These are phyloP conservation scores for Xylariales sp. DNA, from an alignment of 2,329 filamentous ascomycete species.

Conservation along the genomic window DNA sequence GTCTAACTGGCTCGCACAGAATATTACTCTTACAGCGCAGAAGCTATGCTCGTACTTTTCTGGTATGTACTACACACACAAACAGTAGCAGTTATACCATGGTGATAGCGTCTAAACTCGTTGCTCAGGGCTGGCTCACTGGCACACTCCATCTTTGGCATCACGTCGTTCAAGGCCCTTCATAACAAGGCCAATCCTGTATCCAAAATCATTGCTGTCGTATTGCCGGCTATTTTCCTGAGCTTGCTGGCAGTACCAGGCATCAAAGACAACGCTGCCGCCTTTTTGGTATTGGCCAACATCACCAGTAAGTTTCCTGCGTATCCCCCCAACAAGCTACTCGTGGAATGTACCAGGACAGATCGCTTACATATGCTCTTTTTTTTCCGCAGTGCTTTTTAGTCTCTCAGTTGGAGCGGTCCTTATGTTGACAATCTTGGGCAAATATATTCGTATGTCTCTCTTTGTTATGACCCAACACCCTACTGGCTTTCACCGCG, in stretches of 20 bases:
- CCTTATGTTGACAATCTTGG: conserved; percentile 29
- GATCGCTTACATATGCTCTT: background rate
- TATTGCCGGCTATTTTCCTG: conserved; percentile 30
- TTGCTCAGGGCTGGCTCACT: conserved; percentile 29
- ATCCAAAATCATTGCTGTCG: conserved; percentile 29
- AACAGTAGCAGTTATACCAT: too few species aligned
- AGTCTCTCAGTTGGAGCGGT: conserved; percentile 27
- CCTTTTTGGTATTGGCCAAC: conserved; percentile 31
- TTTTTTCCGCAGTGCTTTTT: conserved; percentile 23
- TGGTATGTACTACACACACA: conserved; percentile 29
- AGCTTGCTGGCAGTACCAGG: conserved; percentile 22
- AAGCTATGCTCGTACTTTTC: conserved; percentile 39
- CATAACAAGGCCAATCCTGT: conserved; percentile 18
- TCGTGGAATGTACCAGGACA: too few species aligned
- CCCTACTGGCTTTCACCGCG: too few species aligned
- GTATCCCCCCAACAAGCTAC: too few species aligned
- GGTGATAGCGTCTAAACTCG: background rate
- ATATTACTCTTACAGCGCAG: conserved; percentile 46
- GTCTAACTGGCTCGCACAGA: conserved; percentile 27
- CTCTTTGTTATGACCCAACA: too few species aligned
- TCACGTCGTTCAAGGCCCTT: conserved; percentile 19
- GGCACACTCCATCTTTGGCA: conserved; percentile 28
- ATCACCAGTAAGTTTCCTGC: conserved; percentile 23
- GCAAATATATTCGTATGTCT: conserved; percentile 34
- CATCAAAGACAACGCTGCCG: conserved; percentile 20